Percentiles rank a stretch among this genome's conserved stretches.
phyloP scores from a whole-genome alignment of 108 stramenopile genomes.

The Epipyxis sp. region DNA sequence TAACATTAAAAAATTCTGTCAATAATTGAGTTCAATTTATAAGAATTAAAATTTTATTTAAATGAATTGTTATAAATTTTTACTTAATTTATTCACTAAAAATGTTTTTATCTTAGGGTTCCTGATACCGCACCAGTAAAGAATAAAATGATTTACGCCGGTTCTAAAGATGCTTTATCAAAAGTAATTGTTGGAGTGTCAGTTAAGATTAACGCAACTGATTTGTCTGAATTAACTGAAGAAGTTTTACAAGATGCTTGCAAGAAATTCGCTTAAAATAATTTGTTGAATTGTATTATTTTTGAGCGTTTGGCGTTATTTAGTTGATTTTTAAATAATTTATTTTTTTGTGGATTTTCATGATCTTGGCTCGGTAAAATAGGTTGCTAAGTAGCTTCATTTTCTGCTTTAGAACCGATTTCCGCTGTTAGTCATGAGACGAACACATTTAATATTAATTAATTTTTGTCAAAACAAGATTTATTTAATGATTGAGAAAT shows the following conservation, averaged over 20 bases:
- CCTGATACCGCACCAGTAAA: constrained; percentile 79
- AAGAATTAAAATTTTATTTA: too few species aligned
- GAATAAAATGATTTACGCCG: constrained; percentile 88
- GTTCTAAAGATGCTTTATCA: constrained; percentile 84
- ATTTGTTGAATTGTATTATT: neutral
- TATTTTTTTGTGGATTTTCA: neutral
- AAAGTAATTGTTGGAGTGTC: constrained; percentile 73
- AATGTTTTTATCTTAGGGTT: constrained; percentile 36
- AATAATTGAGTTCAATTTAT: too few species aligned
- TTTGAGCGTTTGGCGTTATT: neutral
- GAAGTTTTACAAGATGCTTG: constrained; percentile 45
- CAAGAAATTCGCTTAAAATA: constrained; percentile 8
- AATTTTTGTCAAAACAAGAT: too few species aligned
- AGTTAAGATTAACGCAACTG: constrained; percentile 79
- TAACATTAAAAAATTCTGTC: too few species aligned
- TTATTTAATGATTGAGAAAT: too few species aligned
- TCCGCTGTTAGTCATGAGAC: too few species aligned
- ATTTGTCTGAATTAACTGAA: constrained; percentile 73
- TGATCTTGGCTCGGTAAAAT: too few species aligned
- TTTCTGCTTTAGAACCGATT: too few species aligned
- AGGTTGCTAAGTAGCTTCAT: too few species aligned
- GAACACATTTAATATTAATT: too few species aligned
- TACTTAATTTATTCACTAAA: neutral
- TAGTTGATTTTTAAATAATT: neutral
- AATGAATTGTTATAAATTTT: too few species aligned